Conservation (phyloP, 495 filamentous ascomycete genomes). For the Letharia lupina region DNA sequence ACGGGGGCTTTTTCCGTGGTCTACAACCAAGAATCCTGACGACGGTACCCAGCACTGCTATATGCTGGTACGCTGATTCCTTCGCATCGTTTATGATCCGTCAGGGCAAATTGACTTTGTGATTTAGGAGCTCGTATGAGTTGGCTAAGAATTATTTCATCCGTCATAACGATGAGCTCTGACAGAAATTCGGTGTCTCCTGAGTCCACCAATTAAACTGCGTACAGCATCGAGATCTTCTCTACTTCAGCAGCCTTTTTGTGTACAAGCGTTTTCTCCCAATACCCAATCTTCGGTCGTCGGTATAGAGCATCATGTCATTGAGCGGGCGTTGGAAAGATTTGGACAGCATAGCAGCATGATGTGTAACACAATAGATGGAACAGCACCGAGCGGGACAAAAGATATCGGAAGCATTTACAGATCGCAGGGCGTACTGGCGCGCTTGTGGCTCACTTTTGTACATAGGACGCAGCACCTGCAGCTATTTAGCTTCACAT, state of each 20-base stretch:
- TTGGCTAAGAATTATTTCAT: constrained; percentile 72
- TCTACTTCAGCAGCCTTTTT: not conserved
- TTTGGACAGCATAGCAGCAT: constrained; percentile 10
- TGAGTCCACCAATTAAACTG: not conserved
- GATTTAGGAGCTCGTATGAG: constrained; percentile 61
- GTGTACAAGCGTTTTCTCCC: constrained; percentile 10
- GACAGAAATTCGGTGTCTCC: not conserved
- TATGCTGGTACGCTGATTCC: constrained; percentile 76
- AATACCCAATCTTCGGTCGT: constrained; percentile 15
- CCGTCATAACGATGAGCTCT: constrained; percentile 26
- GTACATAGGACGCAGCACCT: constrained; percentile 12
- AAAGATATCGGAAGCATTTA: constrained; percentile 17
- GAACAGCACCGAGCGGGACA: constrained; percentile 7
- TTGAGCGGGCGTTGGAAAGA: constrained; percentile 17
- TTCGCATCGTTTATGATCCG: not conserved
- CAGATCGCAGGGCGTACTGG: constrained; percentile 10
- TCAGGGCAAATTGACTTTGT: constrained; percentile 44
- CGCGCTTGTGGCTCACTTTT: constrained; percentile 2
- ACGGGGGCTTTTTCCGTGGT: constrained; percentile 83
- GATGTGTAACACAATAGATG: constrained; percentile 17
- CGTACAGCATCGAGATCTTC: constrained; percentile 4
- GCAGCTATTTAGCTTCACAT: not conserved
- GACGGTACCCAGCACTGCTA: constrained; percentile 96
- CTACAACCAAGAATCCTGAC: constrained; percentile 86
- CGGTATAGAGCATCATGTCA: constrained; percentile 18